A percentile compares a stretch with the other conserved stretches of the same genome.
Evolutionary conservation across 2,329 filamentous ascomycete species (phyloP).

Genomic region (Dryadomyces quercivorus): DNA sequence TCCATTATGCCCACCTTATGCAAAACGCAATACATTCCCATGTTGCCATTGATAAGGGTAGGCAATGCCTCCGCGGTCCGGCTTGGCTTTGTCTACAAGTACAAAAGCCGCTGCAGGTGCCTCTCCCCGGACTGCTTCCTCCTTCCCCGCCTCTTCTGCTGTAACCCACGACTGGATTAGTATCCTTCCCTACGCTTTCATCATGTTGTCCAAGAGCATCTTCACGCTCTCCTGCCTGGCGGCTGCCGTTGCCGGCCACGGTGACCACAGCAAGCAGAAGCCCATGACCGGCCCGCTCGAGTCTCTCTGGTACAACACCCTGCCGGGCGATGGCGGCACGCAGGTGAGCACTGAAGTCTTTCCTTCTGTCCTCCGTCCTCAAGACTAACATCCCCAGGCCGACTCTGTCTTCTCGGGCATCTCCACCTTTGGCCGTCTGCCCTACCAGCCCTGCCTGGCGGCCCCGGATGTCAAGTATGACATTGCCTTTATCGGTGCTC

Average conservation of each 20-base stretch:
- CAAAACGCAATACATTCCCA: neutral
- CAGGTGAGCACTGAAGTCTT: slow-evolving; percentile 39
- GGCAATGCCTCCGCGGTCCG: neutral
- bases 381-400: slow-evolving; percentile 37
- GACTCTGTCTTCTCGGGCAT: slow-evolving; percentile 85
- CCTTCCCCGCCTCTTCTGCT: neutral
- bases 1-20: neutral
- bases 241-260: slow-evolving; percentile 45
- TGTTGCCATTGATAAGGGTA: neutral
- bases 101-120: neutral
- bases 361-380: neutral
- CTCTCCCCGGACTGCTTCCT: neutral
- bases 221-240: slow-evolving; percentile 27
- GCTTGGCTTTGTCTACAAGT: too few species aligned
- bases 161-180: too few species aligned
- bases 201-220: slow-evolving; percentile 7
- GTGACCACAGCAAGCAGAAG: slow-evolving; percentile 42
- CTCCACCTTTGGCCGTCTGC: slow-evolving; percentile 69
- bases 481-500: slow-evolving; percentile 78
- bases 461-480: slow-evolving; percentile 61
- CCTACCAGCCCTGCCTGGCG: slow-evolving; percentile 66
- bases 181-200: neutral
- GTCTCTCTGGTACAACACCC: slow-evolving; percentile 68
- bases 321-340: slow-evolving; percentile 74
- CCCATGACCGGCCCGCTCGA: slow-evolving; percentile 57